Base-by-base conservation (phyloP, 139 green algal species). In the Chlorella sp. region DNA sequence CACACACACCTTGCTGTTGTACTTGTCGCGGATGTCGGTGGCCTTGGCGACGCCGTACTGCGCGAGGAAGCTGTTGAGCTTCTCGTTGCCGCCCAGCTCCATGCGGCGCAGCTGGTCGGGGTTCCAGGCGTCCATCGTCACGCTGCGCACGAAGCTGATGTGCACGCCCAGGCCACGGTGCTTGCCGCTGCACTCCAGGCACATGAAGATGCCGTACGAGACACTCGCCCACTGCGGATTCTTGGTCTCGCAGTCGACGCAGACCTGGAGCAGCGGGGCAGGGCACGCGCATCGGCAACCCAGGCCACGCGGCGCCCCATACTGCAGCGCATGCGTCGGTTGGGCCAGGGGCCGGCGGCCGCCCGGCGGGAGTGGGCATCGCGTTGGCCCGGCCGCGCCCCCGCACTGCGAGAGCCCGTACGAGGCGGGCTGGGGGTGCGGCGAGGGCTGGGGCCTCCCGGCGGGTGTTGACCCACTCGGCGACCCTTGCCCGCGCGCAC, bases 151-250 rank as follows among this genome's bases (percentile, higher is more conserved):
- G 81, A 99, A 99, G 71, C 83, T 94, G 74, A 99, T 94, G 79
- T 99, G 96, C 50, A 99, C 96, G 46, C 96, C 96, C 33, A 99
- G 86, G 0, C 93, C 92, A 19, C 96, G 83, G 79, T 99, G 96
- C 74, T 92, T 87, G 8, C 96, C 96, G 63, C 87, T 96, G 87
- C 96, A 99, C 73, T 99, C 94, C 41, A 99, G 78, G 84, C 96
- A 99, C 91, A 99, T 95, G 84, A 99, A 99, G 50, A 92, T 91
- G 59, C 96, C 96, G 79, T 99, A 98, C 8, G 86, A 95, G 1
- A 99, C 96, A 2, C 83, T 92, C 8, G 95, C 94, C 95, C 94
- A 98, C 82, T 98, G 91, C 19, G 96, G 94, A 55, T 98, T 98
- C 77, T 95, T 95, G 60, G 90, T 92, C 19, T 92, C 87, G 79